phyloP scores from a whole-genome alignment of 345 rosid species.

The Gossypium raimondii region DNA sequence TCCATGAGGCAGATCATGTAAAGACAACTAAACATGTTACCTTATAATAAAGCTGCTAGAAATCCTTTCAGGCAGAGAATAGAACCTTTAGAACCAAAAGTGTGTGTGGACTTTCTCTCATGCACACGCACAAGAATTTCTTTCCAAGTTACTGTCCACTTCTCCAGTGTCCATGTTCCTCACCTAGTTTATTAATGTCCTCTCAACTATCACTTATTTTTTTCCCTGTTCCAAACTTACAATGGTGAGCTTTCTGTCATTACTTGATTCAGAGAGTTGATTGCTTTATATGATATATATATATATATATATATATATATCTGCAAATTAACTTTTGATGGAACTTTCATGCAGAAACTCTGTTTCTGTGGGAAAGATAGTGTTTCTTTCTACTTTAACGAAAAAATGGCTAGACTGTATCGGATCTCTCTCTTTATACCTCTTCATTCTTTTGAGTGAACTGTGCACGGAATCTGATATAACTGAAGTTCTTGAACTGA shows the following conservation, averaged over 20 bases:
- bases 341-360: not conserved
- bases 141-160: not conserved
- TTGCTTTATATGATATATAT: not conserved
- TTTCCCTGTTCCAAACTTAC: not conserved
- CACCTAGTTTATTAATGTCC: not conserved
- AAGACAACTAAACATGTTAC: not conserved
- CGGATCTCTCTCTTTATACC: not conserved
- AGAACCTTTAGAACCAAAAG: not conserved
- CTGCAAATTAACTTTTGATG: not conserved
- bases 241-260: not conserved
- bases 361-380: not conserved
- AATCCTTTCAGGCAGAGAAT: conserved; percentile 9
- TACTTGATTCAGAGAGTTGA: not conserved
- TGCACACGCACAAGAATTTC: not conserved
- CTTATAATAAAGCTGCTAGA: conserved; percentile 5
- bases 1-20: conserved; percentile 14
- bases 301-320: not conserved
- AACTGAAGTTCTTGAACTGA: not conserved
- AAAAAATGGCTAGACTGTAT: not conserved
- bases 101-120: conserved; percentile 4
- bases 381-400: not conserved
- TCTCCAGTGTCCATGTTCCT: not conserved
- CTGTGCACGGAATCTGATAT: not conserved
- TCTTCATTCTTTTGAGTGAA: not conserved
- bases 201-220: not conserved